Evolutionary conservation across 2,329 filamentous ascomycete species (phyloP).

Genomic region (Neurospora crassa): DNA sequence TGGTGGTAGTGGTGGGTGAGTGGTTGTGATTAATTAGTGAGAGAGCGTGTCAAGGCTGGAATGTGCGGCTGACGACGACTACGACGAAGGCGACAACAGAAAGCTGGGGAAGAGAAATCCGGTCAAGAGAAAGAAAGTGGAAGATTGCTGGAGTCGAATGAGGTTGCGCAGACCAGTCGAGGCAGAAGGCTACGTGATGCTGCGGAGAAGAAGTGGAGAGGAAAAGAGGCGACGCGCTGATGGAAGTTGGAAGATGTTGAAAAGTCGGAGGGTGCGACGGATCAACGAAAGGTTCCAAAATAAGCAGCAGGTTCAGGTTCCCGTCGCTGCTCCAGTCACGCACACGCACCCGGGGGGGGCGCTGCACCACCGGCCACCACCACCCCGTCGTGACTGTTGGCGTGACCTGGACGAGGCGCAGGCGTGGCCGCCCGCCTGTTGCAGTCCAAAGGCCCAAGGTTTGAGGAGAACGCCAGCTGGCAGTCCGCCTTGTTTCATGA

Average conservation of each 20-base stretch:
- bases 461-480: background rate
- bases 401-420: background rate
- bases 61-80: background rate
- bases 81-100: background rate
- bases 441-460: background rate
- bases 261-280: slow-evolving; percentile 12
- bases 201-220: slow-evolving; percentile 6
- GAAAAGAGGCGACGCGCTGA: slow-evolving; percentile 3
- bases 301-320: slow-evolving; percentile 7
- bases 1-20: slow-evolving; percentile 5
- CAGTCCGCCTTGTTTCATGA: background rate
- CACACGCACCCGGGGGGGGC: background rate
- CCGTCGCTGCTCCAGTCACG: background rate
- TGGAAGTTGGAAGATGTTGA: slow-evolving; percentile 4
- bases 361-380: background rate
- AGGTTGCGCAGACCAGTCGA: slow-evolving; percentile 2
- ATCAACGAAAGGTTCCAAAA: slow-evolving; percentile 16
- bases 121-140: slow-evolving; percentile 3
- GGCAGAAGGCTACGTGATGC: slow-evolving; percentile 2
- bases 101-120: background rate
- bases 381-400: background rate
- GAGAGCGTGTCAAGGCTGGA: background rate
- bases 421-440: background rate
- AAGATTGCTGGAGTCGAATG: background rate
- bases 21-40: background rate